These are phyloP conservation scores for Hansenula sp. DNA, from an alignment of 1,139 yeast species.

Conservation along the genomic window DNA sequence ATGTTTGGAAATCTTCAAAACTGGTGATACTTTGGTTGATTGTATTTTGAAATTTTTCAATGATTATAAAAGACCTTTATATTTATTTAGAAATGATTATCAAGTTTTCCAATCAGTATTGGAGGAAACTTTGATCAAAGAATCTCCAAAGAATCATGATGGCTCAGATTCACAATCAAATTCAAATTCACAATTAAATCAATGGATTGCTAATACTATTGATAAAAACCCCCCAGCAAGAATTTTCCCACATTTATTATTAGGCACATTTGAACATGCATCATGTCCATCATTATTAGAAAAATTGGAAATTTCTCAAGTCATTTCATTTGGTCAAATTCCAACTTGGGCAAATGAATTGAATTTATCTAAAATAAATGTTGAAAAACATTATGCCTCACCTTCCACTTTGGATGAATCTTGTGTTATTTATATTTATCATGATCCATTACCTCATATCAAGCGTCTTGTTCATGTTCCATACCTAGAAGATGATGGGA, in stretches of 20 bases:
- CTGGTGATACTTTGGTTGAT: neutral
- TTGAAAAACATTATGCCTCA: neutral
- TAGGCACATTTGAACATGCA: constrained; percentile 82
- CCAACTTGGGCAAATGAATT: constrained; percentile 43
- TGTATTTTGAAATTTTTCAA: neutral
- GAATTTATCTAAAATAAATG: neutral
- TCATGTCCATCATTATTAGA: constrained; percentile 57
- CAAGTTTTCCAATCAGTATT: neutral
- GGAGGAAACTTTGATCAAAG: neutral
- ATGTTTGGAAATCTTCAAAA: neutral
- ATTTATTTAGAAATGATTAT: neutral
- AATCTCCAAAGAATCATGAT: neutral
- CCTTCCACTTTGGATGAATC: neutral
- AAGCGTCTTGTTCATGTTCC: constrained; percentile 1
- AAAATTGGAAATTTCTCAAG: constrained; percentile 62
- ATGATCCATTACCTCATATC: neutral
- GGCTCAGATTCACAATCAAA: neutral
- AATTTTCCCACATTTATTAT: constrained; percentile 72
- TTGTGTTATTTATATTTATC: neutral
- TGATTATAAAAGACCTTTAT: neutral
- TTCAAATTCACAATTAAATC: neutral
- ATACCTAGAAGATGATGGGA: constrained; percentile 40
- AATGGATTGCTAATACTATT: neutral
- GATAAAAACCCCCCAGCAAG: constrained; percentile 32
- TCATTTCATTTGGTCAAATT: constrained; percentile 80